These are phyloP conservation scores for Mycosphaerella sp. DNA, from an alignment of 2,329 filamentous ascomycete genomes.

Conservation along the genomic window DNA sequence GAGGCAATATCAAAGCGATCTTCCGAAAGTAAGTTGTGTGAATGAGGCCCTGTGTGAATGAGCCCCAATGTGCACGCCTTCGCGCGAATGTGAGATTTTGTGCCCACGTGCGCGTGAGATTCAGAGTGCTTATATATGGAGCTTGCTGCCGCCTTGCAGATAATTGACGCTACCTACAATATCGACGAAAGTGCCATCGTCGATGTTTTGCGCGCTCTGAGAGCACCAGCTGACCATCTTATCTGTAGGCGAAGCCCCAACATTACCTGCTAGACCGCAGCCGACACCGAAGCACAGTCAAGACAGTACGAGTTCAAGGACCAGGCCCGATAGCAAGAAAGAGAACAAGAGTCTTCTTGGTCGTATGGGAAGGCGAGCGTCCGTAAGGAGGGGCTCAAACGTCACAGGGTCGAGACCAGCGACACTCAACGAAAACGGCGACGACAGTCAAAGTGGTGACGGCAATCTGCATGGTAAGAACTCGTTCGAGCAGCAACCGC, in stretches of 20 bases:
- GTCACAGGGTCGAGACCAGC: conserved; percentile 23
- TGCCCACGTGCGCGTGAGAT: neutral
- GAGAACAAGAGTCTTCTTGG: conserved; percentile 27
- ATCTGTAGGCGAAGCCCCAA: conserved; percentile 14
- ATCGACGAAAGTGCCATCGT: neutral
- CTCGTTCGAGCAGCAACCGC: conserved; percentile 23
- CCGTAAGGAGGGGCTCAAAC: conserved; percentile 29
- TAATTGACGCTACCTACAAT: neutral
- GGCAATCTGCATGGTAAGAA: conserved; percentile 15
- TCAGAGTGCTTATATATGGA: neutral
- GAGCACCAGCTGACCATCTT: conserved; percentile 13
- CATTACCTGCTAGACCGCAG: conserved; percentile 19
- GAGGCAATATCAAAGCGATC: conserved; percentile 25
- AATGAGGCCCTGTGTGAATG: neutral
- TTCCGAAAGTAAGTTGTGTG: conserved; percentile 27
- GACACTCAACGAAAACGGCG: conserved; percentile 7
- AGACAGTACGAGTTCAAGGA: conserved; percentile 22
- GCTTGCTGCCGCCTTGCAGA: neutral
- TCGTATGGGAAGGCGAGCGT: conserved; percentile 25
- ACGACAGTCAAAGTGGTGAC: conserved; percentile 14
- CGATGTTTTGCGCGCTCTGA: neutral
- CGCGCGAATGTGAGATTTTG: neutral
- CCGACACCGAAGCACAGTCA: conserved; percentile 26
- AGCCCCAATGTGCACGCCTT: neutral
- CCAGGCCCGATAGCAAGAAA: conserved; percentile 12